Evolutionary conservation across 225 moss, liverwort and hornwort genomes (phyloP), one percentile per base, ranked within the genome.

Genomic region (Rhytidiadelphus loreus): DNA sequence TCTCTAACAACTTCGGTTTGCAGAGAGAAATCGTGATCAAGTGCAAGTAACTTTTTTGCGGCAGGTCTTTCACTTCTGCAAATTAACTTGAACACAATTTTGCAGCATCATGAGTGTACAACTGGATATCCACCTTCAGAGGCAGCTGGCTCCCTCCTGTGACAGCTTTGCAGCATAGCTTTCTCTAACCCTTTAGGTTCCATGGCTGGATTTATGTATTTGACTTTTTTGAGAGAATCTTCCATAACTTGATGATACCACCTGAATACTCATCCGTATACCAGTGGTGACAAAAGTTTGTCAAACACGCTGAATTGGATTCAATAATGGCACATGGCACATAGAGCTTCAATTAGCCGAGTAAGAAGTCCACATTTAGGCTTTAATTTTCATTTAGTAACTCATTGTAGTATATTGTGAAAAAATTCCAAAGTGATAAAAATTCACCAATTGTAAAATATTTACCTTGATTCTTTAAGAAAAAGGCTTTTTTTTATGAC

Each of bases 401-500:
- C n/a, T n/a, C 12, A 75, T 32, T 50, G 4, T 20, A 33, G 8
- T 75, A 52, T 21, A 33, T 13, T 33, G 5, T 35, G 12, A 21
- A 8, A 21, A 52, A 35, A 33, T 52, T 76, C 13, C 3, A 76
- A 52, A 3, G 7, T 21, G 8, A 35, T n/a, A 50, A 18, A 8
- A 13, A 33, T 1, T 35, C 3, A 35, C 0, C 0, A 0, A 33
- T 50, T 75, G 8, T 35, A 48, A 52, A 22, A 35, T 22, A 22
- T 13, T 21, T 12, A 22, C 3, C 7, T 50, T 76, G 8, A 35
- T 35, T 22, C 0, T 13, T 52, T 35, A 75, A 11, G 21, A 16
- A 74, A 30, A 46, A 29, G 0, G 3, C 0, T 30, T 19, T 7
- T 19, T 7, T 30, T 29, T 4, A 74, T 30, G 7, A 21, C 75